Base-by-base conservation (phyloP, 176 grass and related monocot species). In the Avena eriantha region DNA sequence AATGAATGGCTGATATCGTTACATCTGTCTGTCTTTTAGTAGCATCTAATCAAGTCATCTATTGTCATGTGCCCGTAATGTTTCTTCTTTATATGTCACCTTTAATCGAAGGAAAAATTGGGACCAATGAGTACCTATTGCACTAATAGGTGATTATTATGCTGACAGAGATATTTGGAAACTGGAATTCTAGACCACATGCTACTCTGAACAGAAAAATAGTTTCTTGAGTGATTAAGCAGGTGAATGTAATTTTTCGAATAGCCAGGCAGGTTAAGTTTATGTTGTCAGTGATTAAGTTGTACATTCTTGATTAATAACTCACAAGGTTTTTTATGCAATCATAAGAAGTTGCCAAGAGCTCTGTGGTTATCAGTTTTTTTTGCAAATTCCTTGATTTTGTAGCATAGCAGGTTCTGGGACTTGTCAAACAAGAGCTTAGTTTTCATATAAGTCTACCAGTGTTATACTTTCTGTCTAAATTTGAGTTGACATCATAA, bases 61-160 rank as follows among this genome's bases (percentile, higher is more conserved):
- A 23, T 33, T 22, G 11, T 76, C 22, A 87, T 6, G 58, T 66
- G 15, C 8, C 19, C 60, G 29, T 53, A 43, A 87, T 82, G 18
- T 34, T 72, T 14, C n/a, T 7, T 80, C 18, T 71, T 19, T 49
- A 72, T 48, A 41, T 41, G 19, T 50, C 57, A 23, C 21, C 31
- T 77, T 67, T 66, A 53, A 64, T 66, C 53, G 21, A 0, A 47
- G 34, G 33, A 17, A 31, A 48, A 81, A 63, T n/a, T 22, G 55
- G 16, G 71, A 72, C 47, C 73, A 57, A 11, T 26, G 19, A 73
- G 57, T 76, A 76, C 47, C 16, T 66, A 75, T 23, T 51, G 47
- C 46, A 84, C 58, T 79, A 14, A 53, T 71, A 65, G 39, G 12
- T 79, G 14, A 5, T 84, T 43, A 31, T 77, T 78, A 12, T 31